A percentile compares a stretch with the other conserved stretches of the same genome.
Conservation (phyloP, 176 grass and related monocot genomes). For the Dactylis glomerata region DNA sequence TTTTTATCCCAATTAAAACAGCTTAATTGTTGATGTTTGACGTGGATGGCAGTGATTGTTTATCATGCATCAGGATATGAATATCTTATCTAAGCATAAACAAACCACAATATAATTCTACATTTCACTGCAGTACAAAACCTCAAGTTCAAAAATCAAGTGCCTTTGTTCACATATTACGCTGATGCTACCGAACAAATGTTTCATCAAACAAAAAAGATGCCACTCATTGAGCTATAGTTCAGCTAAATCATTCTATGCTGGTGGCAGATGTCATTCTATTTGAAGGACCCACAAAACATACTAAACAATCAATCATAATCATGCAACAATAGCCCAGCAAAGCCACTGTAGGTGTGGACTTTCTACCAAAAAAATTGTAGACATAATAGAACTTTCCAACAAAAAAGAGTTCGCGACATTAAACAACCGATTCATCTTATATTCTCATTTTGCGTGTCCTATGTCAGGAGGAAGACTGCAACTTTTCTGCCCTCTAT, state of each 20-base stretch:
- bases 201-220: conserved; percentile 13
- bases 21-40: conserved; percentile 17
- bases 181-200: conserved; percentile 2
- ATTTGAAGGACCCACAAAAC: conserved; percentile 39
- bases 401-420: conserved; percentile 1
- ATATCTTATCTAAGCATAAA: conserved; percentile 10
- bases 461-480: conserved; percentile 20
- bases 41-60: neutral
- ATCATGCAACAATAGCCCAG: conserved; percentile 22
- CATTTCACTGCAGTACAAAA: conserved; percentile 5
- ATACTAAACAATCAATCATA: conserved; percentile 23
- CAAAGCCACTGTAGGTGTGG: conserved; percentile 30
- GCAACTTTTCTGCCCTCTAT: conserved; percentile 31
- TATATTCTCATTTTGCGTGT: conserved; percentile 15
- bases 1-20: conserved; percentile 5
- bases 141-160: neutral
- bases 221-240: conserved; percentile 32
- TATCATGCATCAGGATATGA: conserved; percentile 2
- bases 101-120: neutral
- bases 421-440: conserved; percentile 12
- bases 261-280: conserved; percentile 41
- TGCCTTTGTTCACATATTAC: conserved; percentile 15
- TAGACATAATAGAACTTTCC: conserved; percentile 18
- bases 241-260: conserved; percentile 26
- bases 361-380: conserved; percentile 38